These are phyloP conservation scores for Penicillium sp. DNA, from an alignment of 2,329 filamentous ascomycete species.

Conservation along the genomic window DNA sequence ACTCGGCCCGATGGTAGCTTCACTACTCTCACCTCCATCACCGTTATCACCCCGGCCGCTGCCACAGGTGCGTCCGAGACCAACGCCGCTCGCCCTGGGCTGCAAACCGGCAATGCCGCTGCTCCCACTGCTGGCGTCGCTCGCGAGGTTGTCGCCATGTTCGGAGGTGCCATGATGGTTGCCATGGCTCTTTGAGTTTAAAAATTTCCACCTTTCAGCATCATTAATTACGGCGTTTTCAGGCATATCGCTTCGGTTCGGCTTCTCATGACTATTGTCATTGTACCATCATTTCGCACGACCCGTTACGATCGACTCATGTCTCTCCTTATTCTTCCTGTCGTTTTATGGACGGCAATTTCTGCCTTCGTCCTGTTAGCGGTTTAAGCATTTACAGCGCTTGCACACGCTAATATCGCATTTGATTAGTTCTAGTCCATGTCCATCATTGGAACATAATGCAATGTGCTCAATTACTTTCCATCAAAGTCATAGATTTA, in stretches of 20 bases:
- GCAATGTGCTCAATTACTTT: conserved; percentile 1
- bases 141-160: conserved; percentile 40
- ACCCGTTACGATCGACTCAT: conserved; percentile 20
- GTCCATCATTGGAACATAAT: conserved; percentile 5
- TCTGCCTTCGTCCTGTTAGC: neutral
- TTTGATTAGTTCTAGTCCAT: conserved; percentile 12
- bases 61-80: conserved; percentile 23
- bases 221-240: conserved; percentile 3
- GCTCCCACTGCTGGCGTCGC: conserved; percentile 28
- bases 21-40: conserved; percentile 47
- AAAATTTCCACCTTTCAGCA: neutral
- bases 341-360: neutral
- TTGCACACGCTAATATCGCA: conserved; percentile 6
- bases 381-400: conserved; percentile 4
- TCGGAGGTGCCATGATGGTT: conserved; percentile 44
- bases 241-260: conserved; percentile 15
- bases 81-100: conserved; percentile 31
- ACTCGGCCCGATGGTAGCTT: conserved; percentile 45
- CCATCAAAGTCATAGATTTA: neutral
- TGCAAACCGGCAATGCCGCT: conserved; percentile 42
- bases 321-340: conserved; percentile 21
- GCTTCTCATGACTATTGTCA: conserved; percentile 18
- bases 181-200: conserved; percentile 39
- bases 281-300: conserved; percentile 22
- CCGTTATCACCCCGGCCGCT: conserved; percentile 42